Evolutionary conservation across 2,329 filamentous ascomycete genomes (phyloP).

Genomic region (Penicillium corylophilum): DNA sequence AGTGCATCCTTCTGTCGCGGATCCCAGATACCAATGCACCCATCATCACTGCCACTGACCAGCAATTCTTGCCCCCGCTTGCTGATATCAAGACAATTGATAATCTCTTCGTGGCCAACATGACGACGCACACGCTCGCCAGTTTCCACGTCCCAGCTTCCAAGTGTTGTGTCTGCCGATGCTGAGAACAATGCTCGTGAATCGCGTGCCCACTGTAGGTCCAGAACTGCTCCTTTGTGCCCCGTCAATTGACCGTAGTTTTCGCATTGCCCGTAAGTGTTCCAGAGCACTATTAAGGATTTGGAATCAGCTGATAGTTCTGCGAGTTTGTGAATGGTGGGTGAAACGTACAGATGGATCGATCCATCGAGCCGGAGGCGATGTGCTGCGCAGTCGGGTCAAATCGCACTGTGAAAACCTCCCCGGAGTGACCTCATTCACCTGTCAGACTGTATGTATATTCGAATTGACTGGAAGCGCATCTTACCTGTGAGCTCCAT

Average conservation of each 20-base stretch:
- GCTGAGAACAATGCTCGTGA: conserved; percentile 87
- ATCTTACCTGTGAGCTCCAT: conserved; percentile 84
- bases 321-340: neutral
- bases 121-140: conserved; percentile 91
- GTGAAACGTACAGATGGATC: conserved; percentile 70
- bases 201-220: conserved; percentile 95
- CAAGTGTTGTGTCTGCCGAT: conserved; percentile 88
- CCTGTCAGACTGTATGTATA: conserved; percentile 9
- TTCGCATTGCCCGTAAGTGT: conserved; percentile 86
- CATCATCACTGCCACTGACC: conserved; percentile 89
- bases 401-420: conserved; percentile 88
- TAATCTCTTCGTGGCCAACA: conserved; percentile 89
- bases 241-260: conserved; percentile 89
- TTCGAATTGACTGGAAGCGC: neutral
- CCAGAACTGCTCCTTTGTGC: conserved; percentile 86
- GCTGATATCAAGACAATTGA: conserved; percentile 87
- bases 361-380: conserved; percentile 93
- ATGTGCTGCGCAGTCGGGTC: conserved; percentile 85
- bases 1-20: conserved; percentile 84
- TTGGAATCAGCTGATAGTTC: neutral
- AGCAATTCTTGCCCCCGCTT: conserved; percentile 86
- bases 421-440: conserved; percentile 62
- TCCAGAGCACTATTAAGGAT: conserved; percentile 76
- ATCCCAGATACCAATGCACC: conserved; percentile 93
- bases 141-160: conserved; percentile 91